A percentile compares a stretch with the other conserved stretches of the same genome.
Conservation (phyloP, 2,329 filamentous ascomycete species). For the Phialemoniopsis sp. region DNA sequence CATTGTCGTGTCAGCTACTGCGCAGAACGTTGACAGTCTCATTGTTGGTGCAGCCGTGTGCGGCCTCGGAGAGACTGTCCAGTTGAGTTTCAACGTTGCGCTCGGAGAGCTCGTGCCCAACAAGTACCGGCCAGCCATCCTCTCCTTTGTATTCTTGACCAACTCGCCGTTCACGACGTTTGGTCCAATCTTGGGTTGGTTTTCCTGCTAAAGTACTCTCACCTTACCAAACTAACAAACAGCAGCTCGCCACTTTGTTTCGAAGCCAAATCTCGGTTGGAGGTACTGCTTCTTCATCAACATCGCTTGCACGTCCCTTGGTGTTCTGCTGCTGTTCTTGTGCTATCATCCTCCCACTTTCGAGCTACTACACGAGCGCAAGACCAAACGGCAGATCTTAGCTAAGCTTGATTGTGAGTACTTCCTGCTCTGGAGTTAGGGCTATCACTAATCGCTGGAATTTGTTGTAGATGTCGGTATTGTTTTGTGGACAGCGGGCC, state of each 20-base stretch:
- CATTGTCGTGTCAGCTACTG: conserved; percentile 25
- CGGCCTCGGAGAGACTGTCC: conserved; percentile 27
- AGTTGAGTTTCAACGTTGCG: conserved; percentile 29
- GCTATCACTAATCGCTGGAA: too few relatives aligned
- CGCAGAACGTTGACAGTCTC: conserved; percentile 22
- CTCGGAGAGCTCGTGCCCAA: conserved; percentile 35
- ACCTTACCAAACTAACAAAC: too few relatives aligned
- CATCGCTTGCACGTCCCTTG: conserved; percentile 26
- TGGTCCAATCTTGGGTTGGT: conserved; percentile 29
- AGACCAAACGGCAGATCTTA: conserved; percentile 26
- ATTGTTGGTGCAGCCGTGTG: conserved; percentile 27
- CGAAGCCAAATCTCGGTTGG: conserved; percentile 27
- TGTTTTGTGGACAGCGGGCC: conserved; percentile 36
- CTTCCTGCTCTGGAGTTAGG: too few relatives aligned
- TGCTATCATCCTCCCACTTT: conserved; percentile 35
- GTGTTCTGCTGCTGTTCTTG: conserved; percentile 25
- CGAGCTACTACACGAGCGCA: conserved; percentile 28
- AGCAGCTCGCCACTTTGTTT: conserved; percentile 26
- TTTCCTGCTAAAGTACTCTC: too few relatives aligned
- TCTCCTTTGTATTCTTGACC: conserved; percentile 25
- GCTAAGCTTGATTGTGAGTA: conserved; percentile 29
- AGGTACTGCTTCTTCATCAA: conserved; percentile 35
- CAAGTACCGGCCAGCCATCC: conserved; percentile 29
- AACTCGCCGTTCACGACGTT: conserved; percentile 27
- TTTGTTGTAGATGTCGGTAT: conserved; percentile 29